phyloP scores from a whole-genome alignment of 1,284 basidiomycete species.

The Moniliella sp. region DNA sequence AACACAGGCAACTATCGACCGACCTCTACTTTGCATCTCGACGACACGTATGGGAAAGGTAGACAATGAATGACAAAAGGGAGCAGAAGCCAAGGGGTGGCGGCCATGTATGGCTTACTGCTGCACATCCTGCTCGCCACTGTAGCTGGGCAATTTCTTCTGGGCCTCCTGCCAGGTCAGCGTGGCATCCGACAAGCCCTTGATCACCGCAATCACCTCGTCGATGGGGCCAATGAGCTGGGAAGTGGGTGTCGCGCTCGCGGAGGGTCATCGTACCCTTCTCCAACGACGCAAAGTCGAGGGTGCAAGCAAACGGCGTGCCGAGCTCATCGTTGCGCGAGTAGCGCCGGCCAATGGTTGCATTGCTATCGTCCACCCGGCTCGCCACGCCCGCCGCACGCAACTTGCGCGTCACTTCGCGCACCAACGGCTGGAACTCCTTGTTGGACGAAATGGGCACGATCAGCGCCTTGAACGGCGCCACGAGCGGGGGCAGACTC shows the following conservation, averaged over 20 bases:
- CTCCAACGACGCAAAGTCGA: conserved; percentile 79
- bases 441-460: conserved; percentile 77
- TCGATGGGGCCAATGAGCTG: conserved; percentile 83
- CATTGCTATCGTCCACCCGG: conserved; percentile 81
- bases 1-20: not conserved
- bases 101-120: too few species aligned
- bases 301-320: conserved; percentile 81
- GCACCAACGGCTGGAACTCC: conserved; percentile 61
- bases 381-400: conserved; percentile 69
- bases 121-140: conserved; percentile 50
- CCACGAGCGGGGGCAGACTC: conserved; percentile 68
- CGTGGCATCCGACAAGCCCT: conserved; percentile 28
- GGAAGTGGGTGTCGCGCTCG: conserved; percentile 77
- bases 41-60: not conserved
- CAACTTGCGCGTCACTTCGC: conserved; percentile 67
- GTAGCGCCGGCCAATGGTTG: conserved; percentile 87
- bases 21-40: not conserved
- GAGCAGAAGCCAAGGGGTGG: too few species aligned
- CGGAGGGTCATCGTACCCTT: conserved; percentile 36
- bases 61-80: not conserved
- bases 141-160: conserved; percentile 53
- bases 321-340: conserved; percentile 94
- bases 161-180: conserved; percentile 57
- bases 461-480: conserved; percentile 85
- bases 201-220: conserved; percentile 59